These are phyloP conservation scores for Populus pruinosa DNA, from an alignment of 345 rosid species.

Conservation along the genomic window DNA sequence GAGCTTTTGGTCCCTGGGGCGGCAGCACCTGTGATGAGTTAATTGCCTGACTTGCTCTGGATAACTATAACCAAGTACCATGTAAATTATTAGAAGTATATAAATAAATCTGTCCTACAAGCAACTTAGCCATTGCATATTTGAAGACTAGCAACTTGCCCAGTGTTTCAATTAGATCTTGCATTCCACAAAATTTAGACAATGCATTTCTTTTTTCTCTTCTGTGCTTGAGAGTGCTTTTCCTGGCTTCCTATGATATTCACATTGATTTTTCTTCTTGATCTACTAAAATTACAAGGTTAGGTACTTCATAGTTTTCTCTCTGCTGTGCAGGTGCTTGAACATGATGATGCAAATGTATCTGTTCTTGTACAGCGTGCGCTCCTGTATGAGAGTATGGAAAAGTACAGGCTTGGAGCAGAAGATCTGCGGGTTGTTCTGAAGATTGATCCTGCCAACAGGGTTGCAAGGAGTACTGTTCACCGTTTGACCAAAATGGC, in stretches of 20 bases:
- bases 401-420: constrained; percentile 93
- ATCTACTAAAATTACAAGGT: neutral
- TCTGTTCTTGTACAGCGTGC: constrained; percentile 84
- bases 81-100: no score
- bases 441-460: constrained; percentile 79
- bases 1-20: neutral
- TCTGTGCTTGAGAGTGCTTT: neutral
- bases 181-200: no score
- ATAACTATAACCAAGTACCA: no score
- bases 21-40: neutral
- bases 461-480: constrained; percentile 93
- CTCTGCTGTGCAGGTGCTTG: constrained; percentile 59
- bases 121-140: no score
- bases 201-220: neutral
- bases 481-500: constrained; percentile 89
- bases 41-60: neutral
- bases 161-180: no score
- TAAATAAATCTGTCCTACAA: no score
- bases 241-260: neutral
- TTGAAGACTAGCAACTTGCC: no score
- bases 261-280: neutral
- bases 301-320: neutral
- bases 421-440: constrained; percentile 91
- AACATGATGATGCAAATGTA: constrained; percentile 62
- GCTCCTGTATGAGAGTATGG: constrained; percentile 95